phyloP scores from a whole-genome alignment of 2,329 filamentous ascomycete genomes.

The Aspergillus uvarum region DNA sequence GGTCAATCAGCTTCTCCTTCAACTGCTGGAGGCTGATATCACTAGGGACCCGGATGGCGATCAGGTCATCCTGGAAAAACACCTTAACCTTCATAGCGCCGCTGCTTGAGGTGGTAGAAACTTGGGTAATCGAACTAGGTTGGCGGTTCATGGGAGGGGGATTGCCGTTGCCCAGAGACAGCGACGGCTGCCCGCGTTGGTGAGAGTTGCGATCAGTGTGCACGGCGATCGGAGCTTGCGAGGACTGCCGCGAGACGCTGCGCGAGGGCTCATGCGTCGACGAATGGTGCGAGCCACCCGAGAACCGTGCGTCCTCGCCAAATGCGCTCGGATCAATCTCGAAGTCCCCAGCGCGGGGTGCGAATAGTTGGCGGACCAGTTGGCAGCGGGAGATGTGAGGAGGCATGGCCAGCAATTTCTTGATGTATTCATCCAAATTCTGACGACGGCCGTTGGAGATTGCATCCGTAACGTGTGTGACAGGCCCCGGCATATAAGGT shows the following conservation, averaged over 20 bases:
- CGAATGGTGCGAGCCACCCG: slow-evolving; percentile 67
- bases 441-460: slow-evolving; percentile 91
- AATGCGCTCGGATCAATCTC: slow-evolving; percentile 74
- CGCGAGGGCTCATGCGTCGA: slow-evolving; percentile 62
- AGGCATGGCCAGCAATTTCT: slow-evolving; percentile 80
- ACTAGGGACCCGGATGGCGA: slow-evolving; percentile 82
- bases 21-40: slow-evolving; percentile 77
- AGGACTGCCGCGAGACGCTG: slow-evolving; percentile 64
- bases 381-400: slow-evolving; percentile 80
- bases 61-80: slow-evolving; percentile 86
- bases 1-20: slow-evolving; percentile 78
- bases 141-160: slow-evolving; percentile 49
- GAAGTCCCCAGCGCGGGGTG: slow-evolving; percentile 84
- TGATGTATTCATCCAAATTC: slow-evolving; percentile 93
- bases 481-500: slow-evolving; percentile 96
- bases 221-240: slow-evolving; percentile 63
- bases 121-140: slow-evolving; percentile 55
- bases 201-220: slow-evolving; percentile 38
- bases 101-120: slow-evolving; percentile 38
- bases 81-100: slow-evolving; percentile 88
- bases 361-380: slow-evolving; percentile 87
- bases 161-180: slow-evolving; percentile 35
- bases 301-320: slow-evolving; percentile 71
- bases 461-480: slow-evolving; percentile 96
- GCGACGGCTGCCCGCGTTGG: slow-evolving; percentile 39